These are phyloP conservation scores for Magnolia kwangsiensis DNA, from an alignment of 164 flowering plant genomes.

Conservation along the genomic window DNA sequence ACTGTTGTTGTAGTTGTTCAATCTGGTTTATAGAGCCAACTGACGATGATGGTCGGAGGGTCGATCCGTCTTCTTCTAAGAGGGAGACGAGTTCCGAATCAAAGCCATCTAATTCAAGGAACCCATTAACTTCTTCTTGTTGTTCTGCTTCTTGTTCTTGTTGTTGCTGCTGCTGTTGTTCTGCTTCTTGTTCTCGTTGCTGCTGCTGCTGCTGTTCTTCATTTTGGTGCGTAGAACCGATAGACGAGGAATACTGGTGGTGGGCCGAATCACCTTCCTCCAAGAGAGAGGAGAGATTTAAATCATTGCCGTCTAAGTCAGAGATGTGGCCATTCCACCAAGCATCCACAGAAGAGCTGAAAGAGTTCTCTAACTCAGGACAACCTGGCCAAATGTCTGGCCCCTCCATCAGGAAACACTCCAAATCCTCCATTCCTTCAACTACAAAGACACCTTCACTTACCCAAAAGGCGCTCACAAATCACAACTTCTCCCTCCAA, in stretches of 20 bases:
- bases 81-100: neutral
- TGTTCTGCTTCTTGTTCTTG: neutral
- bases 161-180: neutral
- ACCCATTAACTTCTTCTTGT: neutral
- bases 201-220: neutral
- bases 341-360: neutral
- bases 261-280: neutral
- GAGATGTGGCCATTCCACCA: constrained; percentile 1
- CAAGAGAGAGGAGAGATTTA: neutral
- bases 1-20: neutral
- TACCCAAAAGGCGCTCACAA: neutral
- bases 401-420: constrained; percentile 1
- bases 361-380: neutral
- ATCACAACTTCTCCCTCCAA: neutral
- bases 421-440: constrained; percentile 1
- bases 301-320: neutral
- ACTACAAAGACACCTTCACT: no score
- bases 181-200: no score
- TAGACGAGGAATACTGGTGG: neutral
- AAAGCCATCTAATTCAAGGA: neutral
- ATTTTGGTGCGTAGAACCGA: neutral
- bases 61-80: neutral
- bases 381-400: neutral
- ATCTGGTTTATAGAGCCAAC: neutral
- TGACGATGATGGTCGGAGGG: neutral